Conservation (phyloP, 257 asterid genomes). For the Solanum neorickii region DNA sequence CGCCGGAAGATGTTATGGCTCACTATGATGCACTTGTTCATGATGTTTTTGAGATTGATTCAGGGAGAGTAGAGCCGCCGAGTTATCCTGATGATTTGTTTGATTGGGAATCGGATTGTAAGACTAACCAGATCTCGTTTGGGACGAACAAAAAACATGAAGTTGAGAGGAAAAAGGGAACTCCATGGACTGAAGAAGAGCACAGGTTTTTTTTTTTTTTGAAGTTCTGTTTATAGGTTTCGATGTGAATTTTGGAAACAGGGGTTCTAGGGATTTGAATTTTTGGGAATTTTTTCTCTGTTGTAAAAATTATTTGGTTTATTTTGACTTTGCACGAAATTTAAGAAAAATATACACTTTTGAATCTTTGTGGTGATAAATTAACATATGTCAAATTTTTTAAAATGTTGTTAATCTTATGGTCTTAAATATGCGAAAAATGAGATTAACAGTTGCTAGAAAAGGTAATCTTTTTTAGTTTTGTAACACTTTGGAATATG, state of each 20-base stretch:
- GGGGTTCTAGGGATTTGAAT: background rate
- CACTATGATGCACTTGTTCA: slow-evolving; percentile 49
- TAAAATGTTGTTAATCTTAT: no score
- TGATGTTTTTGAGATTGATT: slow-evolving; percentile 50
- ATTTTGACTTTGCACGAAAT: background rate
- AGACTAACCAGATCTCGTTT: slow-evolving; percentile 50
- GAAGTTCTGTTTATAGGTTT: background rate
- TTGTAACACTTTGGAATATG: no score
- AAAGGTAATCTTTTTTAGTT: no score
- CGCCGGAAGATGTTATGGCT: slow-evolving; percentile 33
- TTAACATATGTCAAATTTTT: no score
- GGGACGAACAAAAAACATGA: slow-evolving; percentile 38
- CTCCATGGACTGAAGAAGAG: slow-evolving; percentile 83
- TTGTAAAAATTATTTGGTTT: background rate
- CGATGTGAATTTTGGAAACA: background rate
- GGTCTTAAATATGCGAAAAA: no score
- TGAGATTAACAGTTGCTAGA: no score
- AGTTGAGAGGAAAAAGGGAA: slow-evolving; percentile 57
- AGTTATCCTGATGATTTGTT: slow-evolving; percentile 20
- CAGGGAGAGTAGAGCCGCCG: slow-evolving; percentile 60
- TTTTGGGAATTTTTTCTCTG: background rate
- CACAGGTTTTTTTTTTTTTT: slow-evolving; percentile 32
- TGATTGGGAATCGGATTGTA: slow-evolving; percentile 8
- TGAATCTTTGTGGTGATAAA: background rate
- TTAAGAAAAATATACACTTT: no score